Evolutionary conservation across 192 early-diverging fungal genomes (phyloP), one percentile per base, ranked within the genome.

Genomic region (Coemansia brasiliensis): DNA sequence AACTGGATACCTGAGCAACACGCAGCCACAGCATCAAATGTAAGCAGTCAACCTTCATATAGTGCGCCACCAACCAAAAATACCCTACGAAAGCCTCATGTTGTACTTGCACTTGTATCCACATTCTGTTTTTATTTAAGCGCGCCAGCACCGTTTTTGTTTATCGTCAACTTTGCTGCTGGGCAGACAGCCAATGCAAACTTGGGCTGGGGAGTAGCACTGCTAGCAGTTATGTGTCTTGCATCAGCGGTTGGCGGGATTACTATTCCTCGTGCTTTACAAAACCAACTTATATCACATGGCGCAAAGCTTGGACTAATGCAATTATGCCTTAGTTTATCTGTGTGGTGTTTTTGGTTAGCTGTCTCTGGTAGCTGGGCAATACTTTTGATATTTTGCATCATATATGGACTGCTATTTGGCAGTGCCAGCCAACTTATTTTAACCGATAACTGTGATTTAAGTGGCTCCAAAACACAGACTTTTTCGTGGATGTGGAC

Each of bases 341-440:
- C 29, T 17, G 25, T 35, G 13, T 52, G 50, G 50, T 52, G 50
- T n/a, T 52, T 52, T 17, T 52, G 50, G 50, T 10, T 52, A 17
- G 29, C 50, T 2, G 50, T n/a, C 4, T n/a, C 50, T 26, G 35
- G 25, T n/a, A 52, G 50, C 27, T 52, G 29, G 50, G 12, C 29
- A 16, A 37, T 37, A 17, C 27, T 17, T 9, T 15, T 52, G n/a
- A 18, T 37, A 16, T 52, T 52, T 13, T 52, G 50, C 29, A 52
- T 52, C 35, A 32, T 18, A 18, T 52, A 52, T 20, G 50, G 50
- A 7, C 26, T 52, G 9, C 9, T 52, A 2, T n/a, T 25, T 6
- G 50, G 50, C n/a, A 52, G 17, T 15, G 50, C 18, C 11, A 21
- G 27, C 25, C 17, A n/a, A 1, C 17, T 52, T 52, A 7, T 49